Evolutionary conservation across 225 moss, liverwort and hornwort genomes (phyloP), one percentile per base, ranked within the genome.

Genomic region (Sphagnum contortum): DNA sequence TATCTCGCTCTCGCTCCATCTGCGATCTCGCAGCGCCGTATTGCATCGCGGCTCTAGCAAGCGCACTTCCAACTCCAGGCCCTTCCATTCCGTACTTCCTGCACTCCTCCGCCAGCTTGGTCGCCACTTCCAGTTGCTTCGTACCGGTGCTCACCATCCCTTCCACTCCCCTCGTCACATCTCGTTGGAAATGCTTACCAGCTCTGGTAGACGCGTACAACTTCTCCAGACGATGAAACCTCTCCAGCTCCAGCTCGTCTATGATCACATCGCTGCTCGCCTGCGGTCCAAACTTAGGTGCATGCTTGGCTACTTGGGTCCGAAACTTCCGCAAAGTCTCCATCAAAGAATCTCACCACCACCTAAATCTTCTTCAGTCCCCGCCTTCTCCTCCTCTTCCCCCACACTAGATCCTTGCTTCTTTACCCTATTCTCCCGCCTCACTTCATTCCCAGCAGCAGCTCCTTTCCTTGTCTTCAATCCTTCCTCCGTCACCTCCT

Each of bases 81-180:
- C 94, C 88, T 70, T 87, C 94, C 4, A 81, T 79, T 52, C 86
- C 94, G 78, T 94, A 94, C 70, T 82, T 91, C 66, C 80, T 86
- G 72, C 88, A 94, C 59, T 94, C 94, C 3, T 94, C 94, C 51
- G 88, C 75, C 74, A 94, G 88, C 66, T 94, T 94, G 59, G 12
- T 67, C 29, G 81, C 88, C 80, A 94, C 84, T 79, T 94, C 94
- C n/a, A 74, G 69, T 70, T 87, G 88, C 77, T 88, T 91, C 49
- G 75, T 77, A 48, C 94, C 91, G 54, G 88, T 76, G 59, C 56
- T 73, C 12, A 94, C 73, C 59, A 87, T 64, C 45, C 94, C 90
- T 72, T 94, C 94, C 9, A 91, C 88, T 9, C 94, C 94, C 61
- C 94, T 82, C 13, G 90, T 82, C 59, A 94, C 84, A 62, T 94